phyloP scores from a whole-genome alignment of 148 eudicot genomes.

The Vaccinium myrtillus region DNA sequence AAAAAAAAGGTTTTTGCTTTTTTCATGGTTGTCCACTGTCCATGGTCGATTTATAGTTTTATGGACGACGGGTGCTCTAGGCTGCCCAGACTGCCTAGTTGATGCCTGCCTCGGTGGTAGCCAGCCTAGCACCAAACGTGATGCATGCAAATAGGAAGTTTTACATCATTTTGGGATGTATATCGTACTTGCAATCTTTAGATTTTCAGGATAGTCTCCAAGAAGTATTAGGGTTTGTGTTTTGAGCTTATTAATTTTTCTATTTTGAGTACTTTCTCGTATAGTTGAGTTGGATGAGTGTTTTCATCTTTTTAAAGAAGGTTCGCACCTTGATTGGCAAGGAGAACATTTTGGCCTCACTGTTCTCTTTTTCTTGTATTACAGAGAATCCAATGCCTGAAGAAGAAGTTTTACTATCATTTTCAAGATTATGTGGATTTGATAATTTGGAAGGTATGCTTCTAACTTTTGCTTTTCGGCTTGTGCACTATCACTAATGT shows the following conservation, averaged over 20 bases:
- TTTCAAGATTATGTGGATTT: conserved; percentile 93
- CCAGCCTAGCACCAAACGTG: not conserved
- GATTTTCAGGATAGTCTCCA: not conserved
- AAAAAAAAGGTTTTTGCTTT: not conserved
- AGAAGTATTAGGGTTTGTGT: not conserved
- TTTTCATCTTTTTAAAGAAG: not conserved
- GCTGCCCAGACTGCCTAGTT: not conserved
- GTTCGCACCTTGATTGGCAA: not conserved
- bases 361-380: conserved; percentile 22
- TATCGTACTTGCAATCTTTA: not conserved
- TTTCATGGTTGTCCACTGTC: not conserved
- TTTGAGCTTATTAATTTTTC: not conserved
- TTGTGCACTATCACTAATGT: not conserved
- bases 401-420: conserved; percentile 91
- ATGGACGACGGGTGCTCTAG: not conserved
- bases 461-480: conserved; percentile 9
- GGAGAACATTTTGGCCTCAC: conserved; percentile 5
- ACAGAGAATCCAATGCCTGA: conserved; percentile 91
- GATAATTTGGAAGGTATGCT: conserved; percentile 87
- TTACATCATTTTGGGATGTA: not conserved
- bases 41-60: not conserved
- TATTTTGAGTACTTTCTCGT: not conserved
- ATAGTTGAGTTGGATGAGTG: not conserved
- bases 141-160: not conserved
- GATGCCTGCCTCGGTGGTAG: not conserved